These are phyloP conservation scores for Ogataea degrootiae DNA, from an alignment of 805 yeast species.

Conservation along the genomic window DNA sequence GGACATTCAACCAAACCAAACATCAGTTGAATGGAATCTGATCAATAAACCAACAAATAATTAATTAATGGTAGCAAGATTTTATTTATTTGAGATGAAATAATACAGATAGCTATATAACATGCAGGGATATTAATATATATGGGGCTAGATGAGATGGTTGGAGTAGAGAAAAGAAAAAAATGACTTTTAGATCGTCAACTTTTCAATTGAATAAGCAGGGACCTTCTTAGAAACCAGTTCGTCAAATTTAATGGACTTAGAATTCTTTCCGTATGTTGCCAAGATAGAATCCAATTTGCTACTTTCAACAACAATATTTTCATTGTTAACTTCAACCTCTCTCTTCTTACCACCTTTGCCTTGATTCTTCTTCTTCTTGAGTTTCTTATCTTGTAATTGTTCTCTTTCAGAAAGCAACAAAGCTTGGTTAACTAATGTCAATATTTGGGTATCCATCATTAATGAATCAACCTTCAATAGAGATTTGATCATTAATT, in stretches of 20 bases:
- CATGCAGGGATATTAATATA: too few relatives aligned
- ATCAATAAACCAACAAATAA: too few relatives aligned
- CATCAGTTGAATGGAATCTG: too few relatives aligned
- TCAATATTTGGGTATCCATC: conserved; percentile 39
- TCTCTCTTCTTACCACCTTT: conserved; percentile 18
- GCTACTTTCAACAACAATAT: conserved; percentile 22
- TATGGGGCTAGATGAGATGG: too few relatives aligned
- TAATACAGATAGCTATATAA: too few relatives aligned
- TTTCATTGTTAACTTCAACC: conserved; percentile 26
- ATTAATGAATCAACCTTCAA: conserved; percentile 31
- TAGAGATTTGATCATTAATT: conserved; percentile 45
- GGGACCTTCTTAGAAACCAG: conserved; percentile 41
- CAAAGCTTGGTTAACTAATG: conserved; percentile 43
- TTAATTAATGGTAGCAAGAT: too few relatives aligned
- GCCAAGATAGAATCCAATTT: conserved; percentile 22
- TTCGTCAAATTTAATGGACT: conserved; percentile 23
- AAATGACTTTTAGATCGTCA: conserved; percentile 28
- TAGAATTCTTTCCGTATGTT: conserved; percentile 17
- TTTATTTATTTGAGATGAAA: too few relatives aligned
- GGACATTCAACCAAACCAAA: too few relatives aligned
- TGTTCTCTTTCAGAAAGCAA: conserved; percentile 17
- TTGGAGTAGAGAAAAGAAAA: too few relatives aligned
- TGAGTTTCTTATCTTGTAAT: conserved; percentile 7
- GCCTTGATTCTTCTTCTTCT: conserved; percentile 10
- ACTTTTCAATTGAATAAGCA: conserved; percentile 49